Base-by-base conservation (phyloP, 371 early-diverging fungal genomes). In the Lichtheimia ramosa region DNA sequence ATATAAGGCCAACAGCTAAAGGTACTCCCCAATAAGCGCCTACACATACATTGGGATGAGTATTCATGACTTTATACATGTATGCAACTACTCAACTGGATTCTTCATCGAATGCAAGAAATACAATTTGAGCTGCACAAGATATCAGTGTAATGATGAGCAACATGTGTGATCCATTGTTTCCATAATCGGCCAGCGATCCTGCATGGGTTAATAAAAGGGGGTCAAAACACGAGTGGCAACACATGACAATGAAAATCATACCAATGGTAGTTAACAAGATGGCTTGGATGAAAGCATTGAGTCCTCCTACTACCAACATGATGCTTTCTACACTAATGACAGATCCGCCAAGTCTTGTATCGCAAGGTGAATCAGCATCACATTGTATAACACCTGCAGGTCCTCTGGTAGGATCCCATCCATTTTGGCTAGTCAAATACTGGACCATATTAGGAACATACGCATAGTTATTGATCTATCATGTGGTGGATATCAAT, bases 111-210 rank as follows among this genome's bases (percentile, higher is more conserved):
- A 70, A 67, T 6, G 52, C 62, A 3, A 70, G 48, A 48, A 67
- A 67, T 0, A 50, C 57, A 3, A 70, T 67, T 34, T 70, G 71
- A 2, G 71, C 51, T 25, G 64, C 67, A 59, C 66, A 66, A 15
- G 64, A 60, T 20, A 70, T 43, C 4, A 70, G 15, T 3, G 71
- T 70, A 39, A 67, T 56, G 24, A 55, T 51, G n/a, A 70, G 24
- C 12, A 70, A 43, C 3, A 66, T 63, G 12, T 50, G 40, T 2
- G 55, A 43, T 4, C 62, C 61, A 43, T 64, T 54, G 46, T 60
- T 61, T 15, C 71, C 71, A 41, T 64, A 70, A 61, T 70, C 71
- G 6, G 71, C 71, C 55, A 70, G 49, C 20, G 62, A 55, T 28
- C 62, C 62, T 62, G n/a, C 12, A 16, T 48, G 34, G 2, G 18